Evolutionary conservation across 164 flowering plant species (phyloP).

Genomic region (Aristolochia fimbriata): DNA sequence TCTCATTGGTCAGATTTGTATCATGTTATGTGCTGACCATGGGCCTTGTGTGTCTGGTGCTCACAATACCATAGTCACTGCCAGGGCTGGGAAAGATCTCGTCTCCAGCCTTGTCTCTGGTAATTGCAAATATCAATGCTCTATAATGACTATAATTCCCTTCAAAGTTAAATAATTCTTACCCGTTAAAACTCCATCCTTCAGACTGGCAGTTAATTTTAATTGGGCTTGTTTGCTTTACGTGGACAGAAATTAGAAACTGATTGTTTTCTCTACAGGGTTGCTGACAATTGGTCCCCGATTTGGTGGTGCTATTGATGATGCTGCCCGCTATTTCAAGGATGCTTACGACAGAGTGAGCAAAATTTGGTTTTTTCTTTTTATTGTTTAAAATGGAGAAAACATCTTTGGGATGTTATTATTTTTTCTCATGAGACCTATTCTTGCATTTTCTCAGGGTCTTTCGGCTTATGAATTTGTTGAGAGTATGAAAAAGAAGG

Average conservation of each 20-base stretch:
- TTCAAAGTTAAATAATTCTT: too few species aligned
- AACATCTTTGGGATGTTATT: background rate
- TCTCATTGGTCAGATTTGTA: slow-evolving; percentile 53
- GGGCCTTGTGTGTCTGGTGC: slow-evolving; percentile 99
- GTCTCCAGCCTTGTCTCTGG: slow-evolving; percentile 98
- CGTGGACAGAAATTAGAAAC: too few species aligned
- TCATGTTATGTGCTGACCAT: slow-evolving; percentile 99
- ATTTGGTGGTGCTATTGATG: slow-evolving; percentile 99
- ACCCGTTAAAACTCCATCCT: too few species aligned
- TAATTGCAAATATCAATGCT: slow-evolving; percentile 8
- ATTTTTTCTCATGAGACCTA: background rate
- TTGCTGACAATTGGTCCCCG: slow-evolving; percentile 96
- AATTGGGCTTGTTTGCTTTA: too few species aligned
- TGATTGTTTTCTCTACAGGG: slow-evolving; percentile 37
- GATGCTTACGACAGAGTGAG: slow-evolving; percentile 84
- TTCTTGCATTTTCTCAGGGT: slow-evolving; percentile 31
- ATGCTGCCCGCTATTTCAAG: slow-evolving; percentile 97
- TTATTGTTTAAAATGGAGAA: too few species aligned
- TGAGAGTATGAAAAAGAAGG: slow-evolving; percentile 95
- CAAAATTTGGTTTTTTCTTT: background rate
- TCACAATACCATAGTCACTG: slow-evolving; percentile 96
- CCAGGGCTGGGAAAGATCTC: slow-evolving; percentile 96
- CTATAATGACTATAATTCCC: too few species aligned
- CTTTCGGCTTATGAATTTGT: slow-evolving; percentile 89
- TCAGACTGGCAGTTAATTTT: too few species aligned